Percentiles rank a stretch among this genome's conserved stretches.
These are phyloP conservation scores for Penicillium salamii DNA, from an alignment of 495 filamentous ascomycete species.

Conservation along the genomic window DNA sequence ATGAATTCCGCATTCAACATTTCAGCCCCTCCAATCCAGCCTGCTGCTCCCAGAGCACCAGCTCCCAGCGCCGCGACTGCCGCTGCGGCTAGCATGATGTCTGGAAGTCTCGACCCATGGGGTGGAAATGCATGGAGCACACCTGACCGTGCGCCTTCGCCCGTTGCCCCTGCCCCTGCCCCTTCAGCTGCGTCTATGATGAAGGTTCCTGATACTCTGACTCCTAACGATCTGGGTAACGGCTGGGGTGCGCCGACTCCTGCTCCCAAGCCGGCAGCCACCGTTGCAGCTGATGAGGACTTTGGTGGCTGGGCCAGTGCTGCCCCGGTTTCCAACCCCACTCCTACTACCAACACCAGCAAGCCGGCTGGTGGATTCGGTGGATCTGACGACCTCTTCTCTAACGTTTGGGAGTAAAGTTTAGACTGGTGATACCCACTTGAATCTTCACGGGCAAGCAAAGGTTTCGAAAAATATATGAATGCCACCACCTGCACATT, in stretches of 20 bases:
- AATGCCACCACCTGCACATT: background rate
- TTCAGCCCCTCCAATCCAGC: slow-evolving; percentile 52
- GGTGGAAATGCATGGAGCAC: slow-evolving; percentile 51
- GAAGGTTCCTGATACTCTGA: slow-evolving; percentile 46
- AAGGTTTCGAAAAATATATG: background rate
- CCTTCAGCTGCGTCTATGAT: slow-evolving; percentile 38
- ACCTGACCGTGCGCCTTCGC: slow-evolving; percentile 39
- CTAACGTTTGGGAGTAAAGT: slow-evolving; percentile 82
- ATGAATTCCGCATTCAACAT: slow-evolving; percentile 78
- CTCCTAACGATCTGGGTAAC: slow-evolving; percentile 45
- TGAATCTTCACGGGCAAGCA: background rate
- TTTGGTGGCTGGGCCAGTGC: slow-evolving; percentile 91
- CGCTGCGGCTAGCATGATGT: slow-evolving; percentile 28
- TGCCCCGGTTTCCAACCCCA: slow-evolving; percentile 48
- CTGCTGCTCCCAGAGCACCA: slow-evolving; percentile 37
- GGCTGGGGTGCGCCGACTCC: slow-evolving; percentile 51
- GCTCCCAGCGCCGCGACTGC: slow-evolving; percentile 33
- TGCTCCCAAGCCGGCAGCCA: slow-evolving; percentile 50
- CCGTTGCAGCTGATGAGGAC: slow-evolving; percentile 80
- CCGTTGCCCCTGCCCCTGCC: slow-evolving; percentile 14
- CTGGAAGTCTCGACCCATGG: slow-evolving; percentile 46
- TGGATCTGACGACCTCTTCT: slow-evolving; percentile 80
- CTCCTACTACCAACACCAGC: slow-evolving; percentile 25
- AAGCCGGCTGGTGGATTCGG: slow-evolving; percentile 63
- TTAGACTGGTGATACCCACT: too few species aligned